Evolutionary conservation across 2,329 filamentous ascomycete species (phyloP), one percentile per base, ranked within the genome.

Genomic region (Aspergillus sp.): DNA sequence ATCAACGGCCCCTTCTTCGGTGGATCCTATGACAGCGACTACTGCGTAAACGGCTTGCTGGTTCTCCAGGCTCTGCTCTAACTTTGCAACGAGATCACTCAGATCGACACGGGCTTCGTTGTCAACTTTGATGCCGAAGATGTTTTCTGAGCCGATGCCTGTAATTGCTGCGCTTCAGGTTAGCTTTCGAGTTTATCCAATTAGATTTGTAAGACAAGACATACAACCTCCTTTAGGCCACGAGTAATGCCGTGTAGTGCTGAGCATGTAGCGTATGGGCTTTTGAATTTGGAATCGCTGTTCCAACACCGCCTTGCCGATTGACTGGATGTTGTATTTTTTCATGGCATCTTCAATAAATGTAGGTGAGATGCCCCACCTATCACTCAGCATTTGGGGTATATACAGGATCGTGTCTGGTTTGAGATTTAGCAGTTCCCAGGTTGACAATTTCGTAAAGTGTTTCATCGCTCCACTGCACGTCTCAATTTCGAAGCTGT

Each of bases 1-100:
- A 56, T 83, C 81, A 1, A 80, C 78, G 0, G 78, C 78, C 0
- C 81, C 80, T 65, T 82, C 77, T 65, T 82, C 81, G 0, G 80
- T 82, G 0, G 80, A 77, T 0, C 80, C 81, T 2, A 82, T 78
- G 12, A 82, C 77, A 0, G 73, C 79, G 0, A 82, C 79, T 0
- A 82, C 79, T 0, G 75, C 75, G 32, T 76, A 79, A 0, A 83
- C 77, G 0, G 78, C 54, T 26, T 67, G 59, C 45, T 75, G 58
- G 2, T 65, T 60, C 10, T 70, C 26, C 2, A 79, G 24, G 26
- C 52, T 59, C 4, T 20, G n/a, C 6, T 59, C 24, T 5, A 64
- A 55, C 45, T 59, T 24, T 56, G 79, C 71, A 1, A 81, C 67
- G 0, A 77, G 76, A 0, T 77, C 80, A 0, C 65, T 70, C 11